Conservation (phyloP, 1,284 basidiomycete species). For the Leccinum subrobustum region DNA sequence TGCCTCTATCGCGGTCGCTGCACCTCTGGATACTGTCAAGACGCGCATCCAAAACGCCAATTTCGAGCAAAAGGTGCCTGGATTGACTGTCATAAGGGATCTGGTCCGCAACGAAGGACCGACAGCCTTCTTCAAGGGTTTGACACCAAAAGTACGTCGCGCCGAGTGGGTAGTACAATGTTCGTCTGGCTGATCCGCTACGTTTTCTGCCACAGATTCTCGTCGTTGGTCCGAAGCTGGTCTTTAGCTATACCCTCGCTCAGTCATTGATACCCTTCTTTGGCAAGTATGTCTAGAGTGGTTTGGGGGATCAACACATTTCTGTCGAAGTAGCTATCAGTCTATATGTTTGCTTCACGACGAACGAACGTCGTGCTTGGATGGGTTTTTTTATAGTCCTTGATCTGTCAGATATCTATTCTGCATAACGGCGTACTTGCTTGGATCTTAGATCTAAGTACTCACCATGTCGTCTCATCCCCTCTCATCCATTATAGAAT, state of each 20-base stretch:
- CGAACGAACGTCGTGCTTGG: neutral
- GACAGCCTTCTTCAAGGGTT: slow-evolving; percentile 93
- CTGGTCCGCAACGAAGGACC: slow-evolving; percentile 86
- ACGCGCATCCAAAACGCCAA: slow-evolving; percentile 98
- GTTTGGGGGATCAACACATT: neutral
- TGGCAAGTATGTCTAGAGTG: slow-evolving; percentile 74
- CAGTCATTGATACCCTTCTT: slow-evolving; percentile 96
- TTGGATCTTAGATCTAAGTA: neutral
- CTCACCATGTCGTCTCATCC: too few relatives aligned
- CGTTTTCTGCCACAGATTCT: slow-evolving; percentile 59
- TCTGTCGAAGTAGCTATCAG: neutral
- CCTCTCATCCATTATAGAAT: too few relatives aligned
- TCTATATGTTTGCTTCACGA: slow-evolving; percentile 3
- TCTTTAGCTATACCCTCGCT: slow-evolving; percentile 97
- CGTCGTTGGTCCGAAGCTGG: slow-evolving; percentile 96
- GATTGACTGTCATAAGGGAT: slow-evolving; percentile 85
- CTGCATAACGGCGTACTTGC: neutral
- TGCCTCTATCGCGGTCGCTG: slow-evolving; percentile 94
- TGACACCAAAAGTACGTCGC: slow-evolving; percentile 83
- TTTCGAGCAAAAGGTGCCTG: slow-evolving; percentile 90
- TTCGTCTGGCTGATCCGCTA: neutral
- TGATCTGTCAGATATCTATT: slow-evolving; percentile 11
- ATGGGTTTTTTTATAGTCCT: slow-evolving; percentile 11
- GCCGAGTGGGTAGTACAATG: neutral
- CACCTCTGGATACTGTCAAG: slow-evolving; percentile 95